These are phyloP conservation scores for Gloeostereum incarnatum DNA, from an alignment of 768 basidiomycete species.

Conservation along the genomic window DNA sequence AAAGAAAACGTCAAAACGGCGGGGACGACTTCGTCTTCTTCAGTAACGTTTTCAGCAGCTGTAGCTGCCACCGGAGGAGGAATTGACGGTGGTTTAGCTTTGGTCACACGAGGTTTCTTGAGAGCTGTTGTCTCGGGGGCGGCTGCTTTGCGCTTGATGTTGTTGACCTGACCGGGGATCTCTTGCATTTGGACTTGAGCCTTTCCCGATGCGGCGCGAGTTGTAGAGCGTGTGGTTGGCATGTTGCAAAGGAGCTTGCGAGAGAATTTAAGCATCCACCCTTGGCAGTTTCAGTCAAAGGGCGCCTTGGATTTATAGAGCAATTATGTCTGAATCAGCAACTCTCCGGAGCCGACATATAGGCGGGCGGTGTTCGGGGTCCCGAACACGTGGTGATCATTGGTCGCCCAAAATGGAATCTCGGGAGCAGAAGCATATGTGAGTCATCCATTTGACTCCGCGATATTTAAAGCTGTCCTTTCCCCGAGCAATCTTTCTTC, in stretches of 20 bases:
- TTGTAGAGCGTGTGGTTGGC: conserved; percentile 21
- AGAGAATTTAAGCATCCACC: neutral
- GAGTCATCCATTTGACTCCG: too few relatives aligned
- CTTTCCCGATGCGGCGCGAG: conserved; percentile 8
- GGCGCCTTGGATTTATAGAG: too few relatives aligned
- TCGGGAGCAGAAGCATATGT: too few relatives aligned
- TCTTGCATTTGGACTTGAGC: conserved; percentile 5
- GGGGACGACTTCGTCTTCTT: conserved; percentile 34
- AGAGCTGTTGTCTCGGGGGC: neutral
- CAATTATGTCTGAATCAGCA: too few relatives aligned
- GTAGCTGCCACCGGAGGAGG: conserved; percentile 8
- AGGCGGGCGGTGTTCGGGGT: neutral
- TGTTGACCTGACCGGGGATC: conserved; percentile 6
- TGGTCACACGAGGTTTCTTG: conserved; percentile 6
- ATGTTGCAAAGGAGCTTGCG: conserved; percentile 11
- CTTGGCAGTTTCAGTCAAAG: neutral
- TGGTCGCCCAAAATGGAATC: too few relatives aligned
- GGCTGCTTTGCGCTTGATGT: conserved; percentile 13
- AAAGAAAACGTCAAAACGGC: conserved; percentile 71
- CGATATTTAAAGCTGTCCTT: too few relatives aligned
- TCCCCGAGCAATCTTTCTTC: too few relatives aligned
- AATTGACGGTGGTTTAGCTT: neutral
- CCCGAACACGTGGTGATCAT: neutral
- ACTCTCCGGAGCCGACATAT: conserved; percentile 1
- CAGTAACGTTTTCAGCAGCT: conserved; percentile 6